These are phyloP conservation scores for Heritiera fomes DNA, from an alignment of 345 rosid species.

Conservation along the genomic window DNA sequence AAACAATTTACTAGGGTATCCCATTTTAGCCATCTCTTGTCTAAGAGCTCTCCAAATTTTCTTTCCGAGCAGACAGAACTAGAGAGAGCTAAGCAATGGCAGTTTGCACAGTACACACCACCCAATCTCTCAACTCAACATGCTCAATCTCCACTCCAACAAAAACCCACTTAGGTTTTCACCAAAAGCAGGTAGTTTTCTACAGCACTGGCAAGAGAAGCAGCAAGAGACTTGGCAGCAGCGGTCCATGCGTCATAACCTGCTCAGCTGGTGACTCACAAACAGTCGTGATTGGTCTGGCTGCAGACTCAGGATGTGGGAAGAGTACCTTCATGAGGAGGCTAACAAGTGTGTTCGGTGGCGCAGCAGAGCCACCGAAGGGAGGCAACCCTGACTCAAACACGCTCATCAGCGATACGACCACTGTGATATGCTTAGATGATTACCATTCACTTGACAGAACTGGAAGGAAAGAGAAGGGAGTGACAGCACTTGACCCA, in stretches of 20 bases:
- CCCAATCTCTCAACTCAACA: slow-evolving; percentile 69
- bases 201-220: slow-evolving; percentile 37
- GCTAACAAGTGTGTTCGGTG: slow-evolving; percentile 90
- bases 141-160: slow-evolving; percentile 57
- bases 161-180: slow-evolving; percentile 47
- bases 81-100: slow-evolving; percentile 52
- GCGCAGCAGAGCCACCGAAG: slow-evolving; percentile 88
- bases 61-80: neutral
- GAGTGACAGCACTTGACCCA: slow-evolving; percentile 95
- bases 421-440: slow-evolving; percentile 90
- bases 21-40: slow-evolving; percentile 30
- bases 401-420: slow-evolving; percentile 87
- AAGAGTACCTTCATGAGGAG: slow-evolving; percentile 95
- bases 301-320: slow-evolving; percentile 95
- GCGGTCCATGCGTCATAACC: slow-evolving; percentile 43
- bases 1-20: slow-evolving; percentile 12
- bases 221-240: slow-evolving; percentile 32
- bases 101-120: slow-evolving; percentile 64
- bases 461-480: slow-evolving; percentile 83
- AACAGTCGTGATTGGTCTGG: slow-evolving; percentile 86
- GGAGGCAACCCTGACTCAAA: slow-evolving; percentile 98
- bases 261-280: slow-evolving; percentile 54
- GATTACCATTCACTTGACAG: slow-evolving; percentile 93
- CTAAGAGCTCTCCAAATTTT: slow-evolving; percentile 2
- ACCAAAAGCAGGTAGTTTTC: slow-evolving; percentile 51